Evolutionary conservation across 345 rosid genomes (phyloP), one percentile per base, ranked within the genome.

Genomic region (Boechera divaricarpa): DNA sequence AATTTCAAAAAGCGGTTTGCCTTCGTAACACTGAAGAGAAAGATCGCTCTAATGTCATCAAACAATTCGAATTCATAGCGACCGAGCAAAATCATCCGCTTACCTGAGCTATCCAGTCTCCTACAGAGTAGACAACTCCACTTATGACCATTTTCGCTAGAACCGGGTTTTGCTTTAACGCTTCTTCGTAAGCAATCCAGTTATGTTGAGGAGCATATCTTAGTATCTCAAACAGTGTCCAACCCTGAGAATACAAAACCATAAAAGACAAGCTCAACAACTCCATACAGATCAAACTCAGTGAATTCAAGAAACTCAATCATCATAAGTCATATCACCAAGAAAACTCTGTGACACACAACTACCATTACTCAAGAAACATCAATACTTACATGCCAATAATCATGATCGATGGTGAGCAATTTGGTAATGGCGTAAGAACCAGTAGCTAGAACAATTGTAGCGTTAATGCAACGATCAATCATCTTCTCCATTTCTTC

Each of bases 81-180:
- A 21, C 24, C 24, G 24, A 21, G 24, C 24, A 21, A 21, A 21
- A 21, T 21, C 24, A 21, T 21, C 24, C 24, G 24, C 24, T 21
- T 21, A 21, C 97, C 96, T 91, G 98, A 18, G 98, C 98, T 63
- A 94, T 90, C 99, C 99, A 94, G 77, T 94, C 99, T 53, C 99
- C 98, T 12, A 92, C 15, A 16, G 97, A 92, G 65, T 92, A 94
- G 2, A 94, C 97, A 75, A 89, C 90, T 72, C 98, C 98, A 74
- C 98, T 92, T 24, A 94, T 94, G 18, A 85, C 79, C 98, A 94
- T 94, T 86, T 94, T 94, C 0, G 98, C 98, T 26, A 92, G 79
- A 80, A 94, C 92, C 0, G 98, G 98, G 59, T 92, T 90, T 55
- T 75, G 66, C 85, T 85, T 90, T 48, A 94, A 77, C 49, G 94